Conservation (phyloP, 495 filamentous ascomycete species). For the Xylaria flabelliformis region DNA sequence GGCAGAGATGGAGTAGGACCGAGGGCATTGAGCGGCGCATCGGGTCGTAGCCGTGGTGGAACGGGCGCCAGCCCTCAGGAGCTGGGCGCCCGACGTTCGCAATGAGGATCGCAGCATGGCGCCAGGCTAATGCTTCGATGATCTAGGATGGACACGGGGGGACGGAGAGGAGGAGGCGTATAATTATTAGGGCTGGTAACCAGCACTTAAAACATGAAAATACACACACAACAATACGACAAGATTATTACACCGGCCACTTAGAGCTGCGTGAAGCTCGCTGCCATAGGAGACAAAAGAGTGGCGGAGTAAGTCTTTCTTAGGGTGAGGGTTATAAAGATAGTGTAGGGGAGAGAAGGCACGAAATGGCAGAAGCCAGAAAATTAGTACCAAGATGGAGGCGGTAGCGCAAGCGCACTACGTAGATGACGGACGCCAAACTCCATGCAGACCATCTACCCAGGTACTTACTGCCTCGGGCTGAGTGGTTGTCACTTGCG, state of each 20-base stretch:
- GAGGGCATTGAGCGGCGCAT: constrained; percentile 54
- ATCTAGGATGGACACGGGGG: background rate
- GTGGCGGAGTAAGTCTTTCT: constrained; percentile 61
- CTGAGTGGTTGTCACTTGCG: background rate
- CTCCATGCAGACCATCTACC: background rate
- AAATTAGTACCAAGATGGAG: constrained; percentile 9
- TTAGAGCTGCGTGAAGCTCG: constrained; percentile 23
- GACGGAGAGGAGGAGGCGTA: background rate
- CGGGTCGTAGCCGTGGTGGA: constrained; percentile 41
- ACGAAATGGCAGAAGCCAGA: constrained; percentile 11
- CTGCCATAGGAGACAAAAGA: constrained; percentile 45
- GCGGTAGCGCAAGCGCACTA: background rate
- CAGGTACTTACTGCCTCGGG: background rate
- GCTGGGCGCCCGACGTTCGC: constrained; percentile 55
- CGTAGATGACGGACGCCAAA: constrained; percentile 23
- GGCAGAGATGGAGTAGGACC: constrained; percentile 45
- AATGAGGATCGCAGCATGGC: constrained; percentile 62
- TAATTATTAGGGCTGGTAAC: constrained; percentile 31
- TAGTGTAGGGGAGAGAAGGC: constrained; percentile 3
- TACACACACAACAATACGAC: constrained; percentile 30
- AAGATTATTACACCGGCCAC: constrained; percentile 26
- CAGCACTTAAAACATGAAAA: constrained; percentile 20
- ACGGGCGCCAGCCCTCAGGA: constrained; percentile 58
- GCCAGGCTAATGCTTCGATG: constrained; percentile 42
- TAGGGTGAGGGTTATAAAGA: constrained; percentile 21